Evolutionary conservation across 192 early-diverging fungal genomes (phyloP), one percentile per base, ranked within the genome.

Genomic region (Martensiomyces pterosporus): DNA sequence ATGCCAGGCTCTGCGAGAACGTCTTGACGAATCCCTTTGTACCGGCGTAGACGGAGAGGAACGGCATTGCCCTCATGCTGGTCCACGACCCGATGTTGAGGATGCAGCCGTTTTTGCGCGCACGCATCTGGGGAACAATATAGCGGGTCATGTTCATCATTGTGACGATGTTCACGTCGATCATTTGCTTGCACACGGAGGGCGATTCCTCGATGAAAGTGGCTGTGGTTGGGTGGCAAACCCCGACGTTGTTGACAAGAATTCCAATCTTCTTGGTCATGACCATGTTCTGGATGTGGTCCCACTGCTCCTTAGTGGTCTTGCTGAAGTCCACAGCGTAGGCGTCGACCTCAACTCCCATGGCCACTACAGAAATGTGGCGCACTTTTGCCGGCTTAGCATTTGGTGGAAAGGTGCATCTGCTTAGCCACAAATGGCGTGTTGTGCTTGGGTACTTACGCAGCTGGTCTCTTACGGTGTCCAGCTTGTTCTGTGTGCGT

Each of bases 31-130:
- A 97, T 0, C 90, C 82, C 61, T 98, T 98, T 32, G 90, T 86
- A 12, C 83, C 90, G 33, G 91, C 91, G 76, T 98, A 98, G 12
- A 89, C 90, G 22, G 91, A 84, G 37, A 98, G 61, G 48, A 85
- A 84, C 24, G 90, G 90, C 24, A 87, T 85, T n/a, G 89, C 85
- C 24, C 89, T 78, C 37, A 83, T 77, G 13, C 89, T 89, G 49
- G 90, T 80, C 57, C 91, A 89, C 12, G 91, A 94, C 7, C 95
- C 93, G 39, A 93, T 70, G 59, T 98, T 98, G 49, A 98, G 75
- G 36, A 98, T 86, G 44, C 91, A 75, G 14, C 94, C 93, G 37
- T 74, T 76, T 47, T 85, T 79, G 4, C 78, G 76, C 33, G 59
- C 14, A 46, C 82, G 57, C 91, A 96, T 92, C 41, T 85, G 74